Percentiles rank a stretch among this genome's conserved stretches.
These are phyloP conservation scores for grape (Vitis vinifera) DNA, from an alignment of 164 flowering plant species.

Conservation along the genomic window ASM3070453v1 NC_081815.1:7341001-7341500, in stretches of 20 bases:
- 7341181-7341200: no score
- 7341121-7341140: no score
- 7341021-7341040: background rate
- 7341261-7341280: background rate
- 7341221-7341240: background rate
- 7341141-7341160: no score
- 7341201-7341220: no score
- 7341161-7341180: no score
- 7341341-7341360: no score
- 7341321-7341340: no score
- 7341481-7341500: slow-evolving; percentile 1
- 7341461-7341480: background rate
- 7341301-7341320: no score
- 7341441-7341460: background rate
- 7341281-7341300: slow-evolving; percentile 11
- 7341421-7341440: background rate
- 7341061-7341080: background rate
- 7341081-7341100: no score
- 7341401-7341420: background rate
- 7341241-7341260: background rate
- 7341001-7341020: background rate
- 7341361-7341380: background rate
- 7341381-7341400: background rate
- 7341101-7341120: no score
- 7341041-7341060: background rate